phyloP scores from a whole-genome alignment of 306 rosid species.

The Cicer cuneatum region DNA sequence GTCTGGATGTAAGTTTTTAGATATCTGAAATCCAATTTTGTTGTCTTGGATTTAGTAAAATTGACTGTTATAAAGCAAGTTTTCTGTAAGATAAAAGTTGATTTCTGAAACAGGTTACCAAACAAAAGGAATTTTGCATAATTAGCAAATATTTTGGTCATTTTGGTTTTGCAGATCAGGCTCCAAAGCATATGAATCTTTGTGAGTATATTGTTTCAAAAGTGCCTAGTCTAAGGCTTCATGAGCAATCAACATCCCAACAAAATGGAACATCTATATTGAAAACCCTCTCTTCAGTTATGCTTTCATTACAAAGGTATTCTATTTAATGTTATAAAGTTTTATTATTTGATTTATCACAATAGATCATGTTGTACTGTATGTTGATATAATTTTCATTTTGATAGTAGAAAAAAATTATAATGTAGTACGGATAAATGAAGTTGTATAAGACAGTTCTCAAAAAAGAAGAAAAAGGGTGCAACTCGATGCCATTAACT shows the following conservation, averaged over 20 bases:
- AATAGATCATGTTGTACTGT: neutral
- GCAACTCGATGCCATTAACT: neutral
- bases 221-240: slow-evolving; percentile 68
- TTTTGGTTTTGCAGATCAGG: slow-evolving; percentile 65
- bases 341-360: slow-evolving; percentile 26
- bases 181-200: slow-evolving; percentile 68
- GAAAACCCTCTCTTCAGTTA: slow-evolving; percentile 72
- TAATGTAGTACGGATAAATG: neutral
- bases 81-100: neutral
- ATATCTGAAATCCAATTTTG: slow-evolving; percentile 23
- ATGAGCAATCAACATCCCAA: slow-evolving; percentile 50
- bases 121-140: slow-evolving; percentile 27
- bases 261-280: slow-evolving; percentile 66
- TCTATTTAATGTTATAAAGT: slow-evolving; percentile 27
- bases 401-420: neutral
- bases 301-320: slow-evolving; percentile 84
- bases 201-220: slow-evolving; percentile 72
- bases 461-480: slow-evolving; percentile 1
- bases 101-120: slow-evolving; percentile 15
- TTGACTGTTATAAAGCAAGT: slow-evolving; percentile 3
- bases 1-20: slow-evolving; percentile 76
- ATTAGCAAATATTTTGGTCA: slow-evolving; percentile 44
- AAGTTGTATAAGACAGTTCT: neutral
- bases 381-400: slow-evolving; percentile 6
- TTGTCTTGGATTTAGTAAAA: slow-evolving; percentile 21